A percentile compares a stretch with the other conserved stretches of the same genome.
phyloP scores from a whole-genome alignment of 2,329 filamentous ascomycete species.

The Cladosporium sp. region DNA sequence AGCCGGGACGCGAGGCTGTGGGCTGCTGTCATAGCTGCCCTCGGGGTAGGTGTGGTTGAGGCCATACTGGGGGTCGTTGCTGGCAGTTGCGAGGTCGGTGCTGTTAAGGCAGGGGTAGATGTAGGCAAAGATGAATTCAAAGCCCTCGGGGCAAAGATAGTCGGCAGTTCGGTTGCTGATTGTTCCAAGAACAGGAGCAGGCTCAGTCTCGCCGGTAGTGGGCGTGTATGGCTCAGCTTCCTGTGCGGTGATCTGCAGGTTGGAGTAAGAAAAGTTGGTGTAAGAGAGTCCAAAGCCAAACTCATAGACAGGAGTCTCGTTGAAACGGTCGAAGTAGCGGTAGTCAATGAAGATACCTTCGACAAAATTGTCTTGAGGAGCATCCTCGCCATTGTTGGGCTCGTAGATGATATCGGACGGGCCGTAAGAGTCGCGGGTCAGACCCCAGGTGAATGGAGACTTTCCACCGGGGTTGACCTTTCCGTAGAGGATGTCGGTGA shows the following conservation, averaged over 20 bases:
- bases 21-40: slow-evolving; percentile 52
- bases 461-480: slow-evolving; percentile 71
- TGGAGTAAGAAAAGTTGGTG: slow-evolving; percentile 71
- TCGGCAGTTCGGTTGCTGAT: slow-evolving; percentile 58
- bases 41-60: slow-evolving; percentile 56
- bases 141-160: slow-evolving; percentile 62
- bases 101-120: slow-evolving; percentile 71
- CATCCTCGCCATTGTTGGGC: slow-evolving; percentile 61
- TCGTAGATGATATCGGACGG: slow-evolving; percentile 58
- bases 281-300: slow-evolving; percentile 79
- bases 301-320: slow-evolving; percentile 67
- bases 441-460: slow-evolving; percentile 67
- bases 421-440: slow-evolving; percentile 62
- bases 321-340: slow-evolving; percentile 64
- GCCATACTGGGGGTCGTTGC: slow-evolving; percentile 57
- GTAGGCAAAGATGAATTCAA: slow-evolving; percentile 51
- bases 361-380: slow-evolving; percentile 67
- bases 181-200: slow-evolving; percentile 62
- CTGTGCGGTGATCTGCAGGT: slow-evolving; percentile 54
- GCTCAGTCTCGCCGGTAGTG: slow-evolving; percentile 55
- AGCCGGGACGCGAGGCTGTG: slow-evolving; percentile 58
- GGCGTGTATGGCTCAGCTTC: slow-evolving; percentile 53
- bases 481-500: slow-evolving; percentile 80
- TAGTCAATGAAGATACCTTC: slow-evolving; percentile 83
- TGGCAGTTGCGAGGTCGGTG: slow-evolving; percentile 53